A percentile compares a stretch with the other conserved stretches of the same genome.
These are phyloP conservation scores for Aaosphaeria pasadenensis DNA, from an alignment of 2,329 filamentous ascomycete species.

Conservation along the genomic window DNA sequence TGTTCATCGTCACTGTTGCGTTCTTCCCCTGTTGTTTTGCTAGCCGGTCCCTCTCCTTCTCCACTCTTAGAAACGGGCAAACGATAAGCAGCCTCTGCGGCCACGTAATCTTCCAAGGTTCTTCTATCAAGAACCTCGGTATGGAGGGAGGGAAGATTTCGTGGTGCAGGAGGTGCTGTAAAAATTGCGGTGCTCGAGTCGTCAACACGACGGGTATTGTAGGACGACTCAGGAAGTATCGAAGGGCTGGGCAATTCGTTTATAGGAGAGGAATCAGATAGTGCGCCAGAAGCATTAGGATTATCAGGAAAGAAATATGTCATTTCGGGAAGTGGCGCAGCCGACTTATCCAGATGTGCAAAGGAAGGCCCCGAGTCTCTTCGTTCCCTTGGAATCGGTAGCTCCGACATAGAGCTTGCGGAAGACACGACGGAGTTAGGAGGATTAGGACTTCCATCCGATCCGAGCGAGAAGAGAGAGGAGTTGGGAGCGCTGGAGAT, in stretches of 20 bases:
- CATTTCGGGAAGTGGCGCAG: slow-evolving; percentile 21
- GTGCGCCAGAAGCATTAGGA: slow-evolving; percentile 11
- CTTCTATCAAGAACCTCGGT: too few relatives aligned
- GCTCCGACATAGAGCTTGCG: slow-evolving; percentile 6
- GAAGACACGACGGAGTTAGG: slow-evolving; percentile 29
- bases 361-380: slow-evolving; percentile 8
- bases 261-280: slow-evolving; percentile 4
- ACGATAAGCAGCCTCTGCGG: too few relatives aligned
- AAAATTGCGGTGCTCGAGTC: too few relatives aligned
- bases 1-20: slow-evolving; percentile 3
- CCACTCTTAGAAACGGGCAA: not conserved
- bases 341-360: slow-evolving; percentile 8
- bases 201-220: too few relatives aligned
- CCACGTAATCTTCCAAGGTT: too few relatives aligned
- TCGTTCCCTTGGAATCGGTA: not conserved
- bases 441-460: slow-evolving; percentile 22
- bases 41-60: not conserved
- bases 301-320: slow-evolving; percentile 25
- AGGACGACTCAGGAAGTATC: too few relatives aligned
- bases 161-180: too few relatives aligned
- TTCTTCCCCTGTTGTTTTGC: too few relatives aligned
- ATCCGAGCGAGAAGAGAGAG: slow-evolving; percentile 3
- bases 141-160: too few relatives aligned
- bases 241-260: too few relatives aligned
- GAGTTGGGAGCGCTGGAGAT: not conserved